These are phyloP conservation scores for Omphalea diandra DNA, from an alignment of 441 rosid species.

Conservation along the genomic window DNA sequence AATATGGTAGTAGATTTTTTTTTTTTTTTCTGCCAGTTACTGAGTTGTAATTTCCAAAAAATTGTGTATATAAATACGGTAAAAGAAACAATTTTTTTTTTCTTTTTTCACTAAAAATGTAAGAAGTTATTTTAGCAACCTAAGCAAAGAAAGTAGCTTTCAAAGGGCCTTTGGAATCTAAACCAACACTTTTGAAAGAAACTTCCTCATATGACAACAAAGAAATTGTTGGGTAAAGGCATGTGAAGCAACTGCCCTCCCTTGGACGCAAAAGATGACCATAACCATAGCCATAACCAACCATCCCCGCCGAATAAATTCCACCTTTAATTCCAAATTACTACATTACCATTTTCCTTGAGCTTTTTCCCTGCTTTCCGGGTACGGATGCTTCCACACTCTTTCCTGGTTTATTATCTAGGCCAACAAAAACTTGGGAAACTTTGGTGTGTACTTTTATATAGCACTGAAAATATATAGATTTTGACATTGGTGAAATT, in stretches of 20 bases:
- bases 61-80: slow-evolving; percentile 5
- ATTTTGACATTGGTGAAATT: too few species aligned
- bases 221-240: slow-evolving; percentile 6
- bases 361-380: slow-evolving; percentile 10
- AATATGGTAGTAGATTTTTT: too few species aligned
- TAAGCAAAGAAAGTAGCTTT: slow-evolving; percentile 14
- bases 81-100: not conserved
- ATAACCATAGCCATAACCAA: not conserved
- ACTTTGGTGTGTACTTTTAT: too few species aligned
- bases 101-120: not conserved
- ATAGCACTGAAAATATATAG: too few species aligned
- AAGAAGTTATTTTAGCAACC: slow-evolving; percentile 9
- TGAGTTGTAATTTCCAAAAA: not conserved
- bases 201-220: slow-evolving; percentile 27
- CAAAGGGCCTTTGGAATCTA: not conserved
- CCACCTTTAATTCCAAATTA: slow-evolving; percentile 21
- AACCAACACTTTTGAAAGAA: slow-evolving; percentile 20
- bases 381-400: slow-evolving; percentile 1
- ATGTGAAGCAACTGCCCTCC: slow-evolving; percentile 15
- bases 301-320: slow-evolving; percentile 31
- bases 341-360: not conserved
- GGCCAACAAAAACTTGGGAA: too few species aligned
- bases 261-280: slow-evolving; percentile 15
- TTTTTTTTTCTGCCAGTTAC: too few species aligned
- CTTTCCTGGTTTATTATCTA: too few species aligned